Base-by-base conservation (phyloP, 352 stramenopile species). In the Globisporangium echinulatum region DNA sequence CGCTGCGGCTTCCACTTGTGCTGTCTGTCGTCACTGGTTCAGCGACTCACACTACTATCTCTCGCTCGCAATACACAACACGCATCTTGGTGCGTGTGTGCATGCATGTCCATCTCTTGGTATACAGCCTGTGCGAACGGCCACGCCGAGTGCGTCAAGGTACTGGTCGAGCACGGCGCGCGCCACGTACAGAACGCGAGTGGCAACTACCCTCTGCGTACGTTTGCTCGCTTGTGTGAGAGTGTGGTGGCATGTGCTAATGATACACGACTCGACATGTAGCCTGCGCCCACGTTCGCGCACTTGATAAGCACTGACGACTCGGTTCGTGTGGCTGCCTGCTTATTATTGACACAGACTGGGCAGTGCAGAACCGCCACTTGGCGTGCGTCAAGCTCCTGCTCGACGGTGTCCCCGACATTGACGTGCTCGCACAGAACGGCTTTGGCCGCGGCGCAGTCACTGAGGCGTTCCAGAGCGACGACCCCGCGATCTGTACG, bases 301-400 rank as follows among this genome's bases (percentile, higher is more conserved):
- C 17, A 14, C 11, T 46, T 10, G 14, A 2, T 58, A 36, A 3
- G 53, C 38, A 36, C 3, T 61, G 8, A 49, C 6, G 6, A 25
- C 25, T 25, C 25, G 25, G 25, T 25, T 25, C 25, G 25, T 25
- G 25, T 25, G 25, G 25, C 25, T 25, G 25, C 2, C 25, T 25
- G 25, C 25, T 25, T 25, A 25, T 25, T 25, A 52, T 17, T 39
- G 17, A 52, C 49, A 19, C 25, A 90, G 85, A 96, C 57, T 96
- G 86, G 86, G 82, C 86, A 1, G 82, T 96, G 54, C 86, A 94
- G 66, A 96, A 96, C 67, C 88, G 84, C 19, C 86, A 94, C 64
- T 63, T 90, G n/a, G 73, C 75, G 52, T 74, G 89, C 7, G 81
- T 94, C 33, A 92, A 91, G 69, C 37, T 86, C 14, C 55, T 96